These are phyloP conservation scores for Yamadazyma pseudoaaseri DNA, from an alignment of 1,139 yeast genomes.

Conservation along the genomic window DNA sequence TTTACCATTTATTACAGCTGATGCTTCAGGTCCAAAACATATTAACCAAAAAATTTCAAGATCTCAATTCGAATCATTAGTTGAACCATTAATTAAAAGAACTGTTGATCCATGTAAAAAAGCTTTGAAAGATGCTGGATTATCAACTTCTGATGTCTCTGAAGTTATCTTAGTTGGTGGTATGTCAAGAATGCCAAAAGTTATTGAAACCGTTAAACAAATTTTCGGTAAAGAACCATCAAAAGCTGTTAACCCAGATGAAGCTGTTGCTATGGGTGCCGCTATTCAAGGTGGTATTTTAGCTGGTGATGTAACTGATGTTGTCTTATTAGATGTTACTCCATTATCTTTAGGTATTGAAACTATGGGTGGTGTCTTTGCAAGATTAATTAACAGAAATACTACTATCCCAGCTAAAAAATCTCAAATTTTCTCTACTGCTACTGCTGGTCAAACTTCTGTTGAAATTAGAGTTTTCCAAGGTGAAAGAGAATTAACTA, in stretches of 20 bases:
- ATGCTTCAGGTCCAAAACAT: conserved; percentile 97
- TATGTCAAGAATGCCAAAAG: conserved; percentile 99
- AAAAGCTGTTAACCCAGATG: conserved; percentile 99
- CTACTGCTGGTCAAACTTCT: conserved; percentile 98
- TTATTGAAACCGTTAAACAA: conserved; percentile 89
- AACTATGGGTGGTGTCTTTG: conserved; percentile 98
- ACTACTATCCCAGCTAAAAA: conserved; percentile 97
- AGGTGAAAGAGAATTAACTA: conserved; percentile 99
- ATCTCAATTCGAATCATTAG: conserved; percentile 89
- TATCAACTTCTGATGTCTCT: conserved; percentile 80
- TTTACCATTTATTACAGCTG: conserved; percentile 95
- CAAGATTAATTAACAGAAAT: conserved; percentile 96
- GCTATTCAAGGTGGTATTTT: conserved; percentile 99
- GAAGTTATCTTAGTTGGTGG: conserved; percentile 99
- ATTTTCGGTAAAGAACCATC: conserved; percentile 95
- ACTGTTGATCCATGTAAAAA: conserved; percentile 97
- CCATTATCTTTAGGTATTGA: conserved; percentile 98
- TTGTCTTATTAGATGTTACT: conserved; percentile 84
- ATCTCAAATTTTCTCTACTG: conserved; percentile 97
- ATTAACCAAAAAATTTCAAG: conserved; percentile 91
- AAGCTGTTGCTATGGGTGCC: conserved; percentile 99
- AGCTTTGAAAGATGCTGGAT: conserved; percentile 95
- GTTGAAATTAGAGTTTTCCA: conserved; percentile 99
- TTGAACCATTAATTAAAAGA: conserved; percentile 87
- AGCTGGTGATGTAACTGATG: conserved; percentile 94